Conservation (phyloP, 805 yeast species). For the Pichia pseudocactophila region DNA sequence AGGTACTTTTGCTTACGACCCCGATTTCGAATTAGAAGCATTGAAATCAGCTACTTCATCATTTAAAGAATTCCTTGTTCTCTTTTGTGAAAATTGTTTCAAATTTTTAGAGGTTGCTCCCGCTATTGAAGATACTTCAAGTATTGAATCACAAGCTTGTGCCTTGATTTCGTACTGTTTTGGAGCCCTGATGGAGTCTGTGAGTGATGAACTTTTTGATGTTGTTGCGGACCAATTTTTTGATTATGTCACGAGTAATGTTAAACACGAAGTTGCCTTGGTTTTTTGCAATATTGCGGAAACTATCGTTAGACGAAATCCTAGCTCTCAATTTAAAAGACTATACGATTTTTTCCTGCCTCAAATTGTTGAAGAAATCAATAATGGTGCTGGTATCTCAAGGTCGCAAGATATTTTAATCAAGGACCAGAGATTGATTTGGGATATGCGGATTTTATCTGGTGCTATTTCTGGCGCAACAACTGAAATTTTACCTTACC, state of each 20-base stretch:
- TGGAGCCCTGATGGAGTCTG: conserved; percentile 46
- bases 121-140: conserved; percentile 42
- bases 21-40: conserved; percentile 43
- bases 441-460: conserved; percentile 62
- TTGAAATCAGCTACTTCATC: conserved; percentile 65
- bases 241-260: conserved; percentile 51
- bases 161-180: conserved; percentile 30
- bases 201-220: conserved; percentile 47
- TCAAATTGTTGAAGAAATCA: conserved; percentile 59
- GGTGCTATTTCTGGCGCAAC: conserved; percentile 67
- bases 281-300: conserved; percentile 68
- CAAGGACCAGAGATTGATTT: conserved; percentile 67
- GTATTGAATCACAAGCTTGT: conserved; percentile 42
- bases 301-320: conserved; percentile 57
- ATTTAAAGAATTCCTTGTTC: conserved; percentile 50
- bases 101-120: conserved; percentile 61
- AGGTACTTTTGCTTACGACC: conserved; percentile 32
- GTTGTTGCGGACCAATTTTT: conserved; percentile 39
- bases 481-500: conserved; percentile 34
- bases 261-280: conserved; percentile 52
- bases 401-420: conserved; percentile 60
- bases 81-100: conserved; percentile 51
- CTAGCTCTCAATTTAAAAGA: conserved; percentile 36
- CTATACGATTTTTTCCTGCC: conserved; percentile 38
- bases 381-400: conserved; percentile 72